Evolutionary conservation across 352 stramenopile genomes (phyloP), one percentile per base, ranked within the genome.

Genomic region (Lagenidium sp.): DNA sequence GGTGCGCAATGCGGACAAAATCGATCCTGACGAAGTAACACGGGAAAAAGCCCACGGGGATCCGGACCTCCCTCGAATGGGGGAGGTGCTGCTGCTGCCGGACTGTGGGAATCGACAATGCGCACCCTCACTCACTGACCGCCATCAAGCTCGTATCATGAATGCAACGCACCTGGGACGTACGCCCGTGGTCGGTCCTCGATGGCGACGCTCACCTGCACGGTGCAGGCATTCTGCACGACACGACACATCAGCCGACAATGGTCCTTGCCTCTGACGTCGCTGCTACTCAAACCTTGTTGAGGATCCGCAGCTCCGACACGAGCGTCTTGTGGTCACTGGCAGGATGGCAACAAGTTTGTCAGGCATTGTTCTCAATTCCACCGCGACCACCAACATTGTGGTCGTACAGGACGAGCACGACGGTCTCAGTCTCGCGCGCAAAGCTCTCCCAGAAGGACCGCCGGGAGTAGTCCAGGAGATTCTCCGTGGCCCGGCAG

Each of bases 361-460:
- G 36, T 16, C 13, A 25, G 8, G 20, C 22, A 47, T 18, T n/a
- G n/a, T n/a, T n/a, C n/a, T n/a, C n/a, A n/a, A 19, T 19, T 39
- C 0, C 4, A 36, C 0, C 16, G 10, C 20, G 24, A 48, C 11
- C 6, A 29, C 23, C 38, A 39, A 16, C 18, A 19, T 34, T 15
- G 13, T 36, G 6, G 28, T 55, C 22, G 5, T 20, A 68, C 68
- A 37, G 50, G 26, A 24, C 79, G 62, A 88, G 44, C 23, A 60
- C 60, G 28, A 85, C 23, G 20, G 78, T 72, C 30, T 85, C 44
- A 30, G 46, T 67, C 54, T 84, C 71, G 4, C 65, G 56, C 20
- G 70, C 65, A 42, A 64, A 88, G 53, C 70, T 85, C 46, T 81
- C 60, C 76, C 76, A 88, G 36, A 55, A 83, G 36, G 57, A 66